Percentiles rank a stretch among this genome's conserved stretches.
Evolutionary conservation across 768 basidiomycete species (phyloP).

Genomic region (Phanerochaete sordida): DNA sequence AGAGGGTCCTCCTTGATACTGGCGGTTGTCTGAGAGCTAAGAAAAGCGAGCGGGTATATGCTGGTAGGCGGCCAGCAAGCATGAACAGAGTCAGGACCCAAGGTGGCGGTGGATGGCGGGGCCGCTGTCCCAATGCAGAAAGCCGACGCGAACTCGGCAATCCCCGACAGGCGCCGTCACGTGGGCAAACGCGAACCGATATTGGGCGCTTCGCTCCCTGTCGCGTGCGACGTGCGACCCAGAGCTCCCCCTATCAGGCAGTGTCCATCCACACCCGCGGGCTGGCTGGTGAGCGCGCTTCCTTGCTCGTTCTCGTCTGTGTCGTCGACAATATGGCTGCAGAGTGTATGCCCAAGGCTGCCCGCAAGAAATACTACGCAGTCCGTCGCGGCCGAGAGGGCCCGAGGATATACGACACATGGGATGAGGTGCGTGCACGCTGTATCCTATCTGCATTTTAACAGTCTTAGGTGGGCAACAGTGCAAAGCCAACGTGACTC

Average conservation of each 20-base stretch:
- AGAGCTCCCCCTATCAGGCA: background rate
- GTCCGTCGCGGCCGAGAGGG: slow-evolving; percentile 56
- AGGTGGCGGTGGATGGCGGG: too few species aligned
- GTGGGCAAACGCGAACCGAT: background rate
- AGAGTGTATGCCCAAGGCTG: slow-evolving; percentile 22
- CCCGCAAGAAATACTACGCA: slow-evolving; percentile 54
- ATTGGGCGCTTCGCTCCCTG: slow-evolving; percentile 1
- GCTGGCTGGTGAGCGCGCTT: background rate
- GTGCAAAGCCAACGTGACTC: slow-evolving; percentile 37
- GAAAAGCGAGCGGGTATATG: too few species aligned
- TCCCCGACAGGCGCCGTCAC: background rate
- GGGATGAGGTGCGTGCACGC: slow-evolving; percentile 53
- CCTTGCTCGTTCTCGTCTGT: too few species aligned
- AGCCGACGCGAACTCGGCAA: background rate
- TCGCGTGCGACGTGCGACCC: background rate
- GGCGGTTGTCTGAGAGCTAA: too few species aligned
- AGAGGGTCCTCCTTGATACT: too few species aligned
- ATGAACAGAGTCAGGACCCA: too few species aligned
- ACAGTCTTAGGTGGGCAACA: background rate
- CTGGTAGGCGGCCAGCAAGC: too few species aligned
- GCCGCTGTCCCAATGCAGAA: background rate
- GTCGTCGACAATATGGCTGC: background rate
- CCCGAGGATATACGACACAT: slow-evolving; percentile 51
- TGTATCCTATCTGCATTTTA: too few species aligned
- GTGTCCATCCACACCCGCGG: background rate